A percentile compares a stretch with the other conserved stretches of the same genome.
Evolutionary conservation across 2,329 filamentous ascomycete species (phyloP).

Genomic region (Stylonectria norvegica): DNA sequence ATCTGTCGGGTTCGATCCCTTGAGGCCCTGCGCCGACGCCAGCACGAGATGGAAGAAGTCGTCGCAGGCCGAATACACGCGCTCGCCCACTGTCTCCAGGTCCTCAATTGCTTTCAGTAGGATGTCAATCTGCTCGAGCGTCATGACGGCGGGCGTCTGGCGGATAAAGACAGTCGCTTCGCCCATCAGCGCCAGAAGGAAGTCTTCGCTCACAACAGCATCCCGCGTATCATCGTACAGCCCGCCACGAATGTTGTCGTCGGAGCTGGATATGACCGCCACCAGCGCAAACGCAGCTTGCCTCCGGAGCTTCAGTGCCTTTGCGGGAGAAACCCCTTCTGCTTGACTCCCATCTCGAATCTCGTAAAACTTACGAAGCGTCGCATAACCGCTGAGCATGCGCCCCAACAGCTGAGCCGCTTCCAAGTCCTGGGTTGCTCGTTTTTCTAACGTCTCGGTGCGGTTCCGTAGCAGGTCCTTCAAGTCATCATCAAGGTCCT

Average conservation of each 20-base stretch:
- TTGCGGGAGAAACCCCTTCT: slow-evolving; percentile 29
- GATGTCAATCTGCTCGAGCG: slow-evolving; percentile 67
- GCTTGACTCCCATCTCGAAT: slow-evolving; percentile 60
- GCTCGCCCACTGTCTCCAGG: slow-evolving; percentile 68
- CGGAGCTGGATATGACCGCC: slow-evolving; percentile 80
- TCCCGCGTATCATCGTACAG: slow-evolving; percentile 78
- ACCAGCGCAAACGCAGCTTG: slow-evolving; percentile 71
- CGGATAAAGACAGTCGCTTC: slow-evolving; percentile 78
- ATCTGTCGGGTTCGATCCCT: slow-evolving; percentile 61
- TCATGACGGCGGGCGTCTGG: slow-evolving; percentile 53
- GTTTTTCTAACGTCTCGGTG: slow-evolving; percentile 65
- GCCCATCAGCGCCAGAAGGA: slow-evolving; percentile 76
- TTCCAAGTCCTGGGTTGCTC: slow-evolving; percentile 72
- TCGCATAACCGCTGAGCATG: slow-evolving; percentile 88
- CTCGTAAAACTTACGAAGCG: slow-evolving; percentile 84
- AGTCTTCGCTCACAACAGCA: slow-evolving; percentile 84
- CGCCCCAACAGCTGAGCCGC: slow-evolving; percentile 80
- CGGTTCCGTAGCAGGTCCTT: slow-evolving; percentile 67
- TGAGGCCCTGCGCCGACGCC: slow-evolving; percentile 61
- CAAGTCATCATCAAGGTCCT: slow-evolving; percentile 71
- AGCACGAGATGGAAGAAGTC: slow-evolving; percentile 76
- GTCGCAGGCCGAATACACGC: slow-evolving; percentile 70
- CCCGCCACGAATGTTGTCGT: slow-evolving; percentile 87
- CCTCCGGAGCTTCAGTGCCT: slow-evolving; percentile 59
- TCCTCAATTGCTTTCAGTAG: slow-evolving; percentile 78